phyloP scores from a whole-genome alignment of 2,329 filamentous ascomycete species.

The Emericellopsis atlantica region DNA sequence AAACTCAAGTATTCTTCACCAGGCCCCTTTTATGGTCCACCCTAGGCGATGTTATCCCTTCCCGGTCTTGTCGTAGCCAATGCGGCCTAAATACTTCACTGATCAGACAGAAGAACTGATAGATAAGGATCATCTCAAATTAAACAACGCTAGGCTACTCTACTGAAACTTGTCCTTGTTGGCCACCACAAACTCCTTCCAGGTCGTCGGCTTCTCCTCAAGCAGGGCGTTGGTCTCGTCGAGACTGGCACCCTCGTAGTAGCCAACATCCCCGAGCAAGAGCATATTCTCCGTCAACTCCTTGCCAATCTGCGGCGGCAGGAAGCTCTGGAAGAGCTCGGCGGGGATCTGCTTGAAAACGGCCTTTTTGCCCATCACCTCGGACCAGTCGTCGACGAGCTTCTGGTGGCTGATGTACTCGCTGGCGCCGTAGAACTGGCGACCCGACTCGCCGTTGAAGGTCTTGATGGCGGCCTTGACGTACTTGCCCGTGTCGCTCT shows the following conservation, averaged over 20 bases:
- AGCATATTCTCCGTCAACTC: constrained; percentile 29
- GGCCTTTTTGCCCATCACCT: constrained; percentile 19
- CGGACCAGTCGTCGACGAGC: constrained; percentile 19
- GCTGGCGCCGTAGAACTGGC: constrained; percentile 20
- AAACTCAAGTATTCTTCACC: too few species aligned
- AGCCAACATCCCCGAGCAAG: constrained; percentile 26
- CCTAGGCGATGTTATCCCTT: too few species aligned
- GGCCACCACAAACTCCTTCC: constrained; percentile 21
- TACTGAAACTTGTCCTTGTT: constrained; percentile 12
- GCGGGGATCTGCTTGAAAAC: constrained; percentile 15
- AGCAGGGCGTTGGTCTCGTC: constrained; percentile 17
- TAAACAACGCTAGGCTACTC: background rate
- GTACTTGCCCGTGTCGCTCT: constrained; percentile 23
- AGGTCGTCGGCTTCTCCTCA: constrained; percentile 21
- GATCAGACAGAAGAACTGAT: too few species aligned
- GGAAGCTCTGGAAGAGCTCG: constrained; percentile 20
- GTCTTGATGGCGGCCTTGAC: constrained; percentile 19
- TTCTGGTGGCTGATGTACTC: constrained; percentile 20
- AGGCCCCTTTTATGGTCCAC: too few species aligned
- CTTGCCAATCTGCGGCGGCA: constrained; percentile 13
- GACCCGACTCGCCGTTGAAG: constrained; percentile 12
- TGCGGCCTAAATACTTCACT: too few species aligned
- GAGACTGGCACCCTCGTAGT: constrained; percentile 22
- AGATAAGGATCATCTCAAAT: background rate
- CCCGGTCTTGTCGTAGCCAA: too few species aligned